Evolutionary conservation across 169 alveolate genomes (phyloP), one percentile per base, ranked within the genome.

Genomic region (Eimeria zaria): DNA sequence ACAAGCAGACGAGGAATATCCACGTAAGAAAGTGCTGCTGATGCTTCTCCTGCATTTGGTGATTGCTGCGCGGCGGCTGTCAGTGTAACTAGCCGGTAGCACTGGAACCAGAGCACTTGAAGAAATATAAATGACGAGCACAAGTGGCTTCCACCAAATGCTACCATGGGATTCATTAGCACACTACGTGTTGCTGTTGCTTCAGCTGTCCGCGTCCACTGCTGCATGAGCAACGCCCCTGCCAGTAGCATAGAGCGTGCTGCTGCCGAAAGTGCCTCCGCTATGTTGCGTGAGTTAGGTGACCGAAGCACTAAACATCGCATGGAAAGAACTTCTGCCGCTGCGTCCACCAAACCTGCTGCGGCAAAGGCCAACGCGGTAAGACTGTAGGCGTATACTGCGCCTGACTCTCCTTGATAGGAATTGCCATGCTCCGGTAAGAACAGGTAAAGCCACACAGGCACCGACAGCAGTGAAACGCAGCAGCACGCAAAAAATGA

Each of bases 341-440:
- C 91, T 51, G 91, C 91, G 55, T 83, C 91, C 51, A 55, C 58
- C 91, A 83, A 60, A 22, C 91, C 91, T 30, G 91, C 91, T n/a
- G 67, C 46, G 76, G 76, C 91, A 83, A 83, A 83, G 55, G 73
- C 76, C 27, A n/a, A 53, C 20, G 76, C 76, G 30, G 91, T 76
- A 83, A 83, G 74, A 24, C 53, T 16, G 91, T 83, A 83, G 58
- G 91, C 91, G 46, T 55, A 33, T 36, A 9, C 16, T 22, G 51
- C 73, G 24, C 36, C 39, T 60, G 41, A 41, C 51, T 11, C 58
- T 24, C 51, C 67, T 36, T 55, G 11, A 30, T 24, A 8, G 71
- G 74, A 83, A 4, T 33, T 24, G 9, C 27, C 46, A 20, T 48
- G 51, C 14, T 48, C 91, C 39, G 91, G 76, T 36, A 36, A 51